Base-by-base conservation (phyloP, 106 monocot species). In the Xerophyta viscosa region DNA sequence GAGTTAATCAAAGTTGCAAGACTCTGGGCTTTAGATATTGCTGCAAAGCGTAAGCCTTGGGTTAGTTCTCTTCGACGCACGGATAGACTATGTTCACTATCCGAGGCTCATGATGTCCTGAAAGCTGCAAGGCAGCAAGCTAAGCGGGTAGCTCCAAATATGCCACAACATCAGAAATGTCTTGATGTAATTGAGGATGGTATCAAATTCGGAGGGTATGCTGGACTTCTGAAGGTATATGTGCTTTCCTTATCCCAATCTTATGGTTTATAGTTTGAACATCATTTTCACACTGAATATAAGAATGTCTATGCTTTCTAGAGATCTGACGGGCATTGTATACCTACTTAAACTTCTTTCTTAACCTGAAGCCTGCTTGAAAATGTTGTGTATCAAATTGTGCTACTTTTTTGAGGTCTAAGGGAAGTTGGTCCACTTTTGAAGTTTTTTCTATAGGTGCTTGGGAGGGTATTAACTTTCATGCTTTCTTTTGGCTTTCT, bases 101-200 rank as follows among this genome's bases (percentile, higher is more conserved):
- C 82, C 24, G 96, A 96, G 50, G 76, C 96, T 45, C 79, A 65
- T 53, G 70, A 74, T 27, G 66, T 79, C 31, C 57, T 96, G 48
- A 73, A 82, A 62, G 69, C 65, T 45, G 85, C 79, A 15, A 76
- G 85, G 65, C 61, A 74, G 59, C 85, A 85, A 45, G 85, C 63
- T 60, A 96, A 86, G 54, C 70, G 31, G 52, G 67, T 68, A 52
- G 65, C 79, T 62, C 76, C 85, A 43, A 72, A 96, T 52, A 74
- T 96, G 81, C 85, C 89, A 20, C 96, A 96, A n/a, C 85, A 82
- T 61, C 69, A 71, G 10, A 82, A 37, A 1, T 96, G 85, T 51
- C 85, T 96, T 63, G 85, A 96, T 71, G 71, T 70, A 21, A 71
- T 96, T 17, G 89, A 96, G 52, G 96, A 89, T 54, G 96, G 96